Conservation (phyloP, 176 grass and related monocot species). For the Zizania latifolia region DNA sequence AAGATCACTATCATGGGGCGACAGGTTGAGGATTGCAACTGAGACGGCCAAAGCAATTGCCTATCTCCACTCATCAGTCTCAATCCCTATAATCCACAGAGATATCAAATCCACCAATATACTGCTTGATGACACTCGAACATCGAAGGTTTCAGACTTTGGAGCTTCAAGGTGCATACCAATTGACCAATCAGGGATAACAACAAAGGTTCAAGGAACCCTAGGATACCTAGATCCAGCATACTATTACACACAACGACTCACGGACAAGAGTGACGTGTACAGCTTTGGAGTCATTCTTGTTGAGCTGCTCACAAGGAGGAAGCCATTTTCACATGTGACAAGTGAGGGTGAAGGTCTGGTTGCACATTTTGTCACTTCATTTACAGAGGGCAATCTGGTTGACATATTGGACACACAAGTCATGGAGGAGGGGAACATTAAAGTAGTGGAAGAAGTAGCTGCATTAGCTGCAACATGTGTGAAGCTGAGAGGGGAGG, state of each 20-base stretch:
- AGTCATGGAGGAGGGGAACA: neutral
- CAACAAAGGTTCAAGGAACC: neutral
- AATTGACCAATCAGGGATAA: neutral
- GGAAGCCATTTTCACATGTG: neutral
- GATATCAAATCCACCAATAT: neutral
- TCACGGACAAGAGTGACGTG: neutral
- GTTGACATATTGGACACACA: neutral
- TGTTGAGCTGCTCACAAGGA: neutral
- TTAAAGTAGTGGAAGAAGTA: neutral
- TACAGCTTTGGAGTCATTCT: neutral
- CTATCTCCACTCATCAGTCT: neutral
- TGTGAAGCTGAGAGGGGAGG: conserved; percentile 23
- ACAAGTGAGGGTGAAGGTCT: neutral
- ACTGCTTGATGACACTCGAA: neutral
- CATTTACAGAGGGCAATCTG: neutral
- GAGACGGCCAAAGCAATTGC: neutral
- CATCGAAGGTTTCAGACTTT: neutral
- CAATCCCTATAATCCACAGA: neutral
- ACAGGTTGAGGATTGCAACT: neutral
- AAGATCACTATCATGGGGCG: neutral
- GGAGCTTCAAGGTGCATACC: neutral
- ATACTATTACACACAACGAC: neutral
- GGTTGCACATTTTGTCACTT: neutral
- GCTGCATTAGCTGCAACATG: neutral
- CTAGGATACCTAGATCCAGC: neutral